Percentiles rank a stretch among this genome's conserved stretches.
phyloP scores from a whole-genome alignment of 768 basidiomycete genomes.

The Tephrocybe sp. region DNA sequence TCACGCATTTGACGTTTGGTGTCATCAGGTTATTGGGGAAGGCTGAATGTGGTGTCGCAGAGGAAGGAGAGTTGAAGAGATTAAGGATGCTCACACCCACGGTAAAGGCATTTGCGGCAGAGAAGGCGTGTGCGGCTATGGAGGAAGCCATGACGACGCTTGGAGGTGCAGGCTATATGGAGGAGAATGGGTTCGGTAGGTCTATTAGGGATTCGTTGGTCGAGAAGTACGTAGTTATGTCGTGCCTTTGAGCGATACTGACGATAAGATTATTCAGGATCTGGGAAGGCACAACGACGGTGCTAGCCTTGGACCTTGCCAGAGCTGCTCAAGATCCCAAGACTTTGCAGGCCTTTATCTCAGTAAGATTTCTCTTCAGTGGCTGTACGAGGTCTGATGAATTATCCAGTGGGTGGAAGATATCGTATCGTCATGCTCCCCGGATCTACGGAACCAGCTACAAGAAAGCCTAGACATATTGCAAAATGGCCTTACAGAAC shows the following conservation, averaged over 20 bases:
- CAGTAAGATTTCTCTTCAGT: constrained; percentile 35
- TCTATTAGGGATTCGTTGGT: constrained; percentile 68
- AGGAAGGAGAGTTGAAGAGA: constrained; percentile 45
- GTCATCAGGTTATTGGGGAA: constrained; percentile 57
- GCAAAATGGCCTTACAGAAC: constrained; percentile 34
- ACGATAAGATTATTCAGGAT: constrained; percentile 38
- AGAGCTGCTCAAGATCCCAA: constrained; percentile 47
- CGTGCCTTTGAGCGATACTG: neutral
- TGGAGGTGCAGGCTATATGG: constrained; percentile 83
- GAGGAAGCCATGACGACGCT: constrained; percentile 73
- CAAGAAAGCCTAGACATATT: constrained; percentile 31
- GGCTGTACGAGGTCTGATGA: constrained; percentile 1
- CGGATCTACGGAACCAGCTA: constrained; percentile 26
- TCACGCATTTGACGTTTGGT: constrained; percentile 63
- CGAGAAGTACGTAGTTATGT: constrained; percentile 47
- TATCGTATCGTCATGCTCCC: constrained; percentile 42
- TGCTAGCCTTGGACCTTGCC: constrained; percentile 65
- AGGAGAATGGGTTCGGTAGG: constrained; percentile 71
- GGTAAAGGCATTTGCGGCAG: constrained; percentile 67
- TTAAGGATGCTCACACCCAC: constrained; percentile 67
- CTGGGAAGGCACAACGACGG: constrained; percentile 75
- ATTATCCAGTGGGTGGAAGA: constrained; percentile 48
- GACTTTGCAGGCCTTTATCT: constrained; percentile 44
- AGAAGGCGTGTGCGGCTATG: constrained; percentile 60
- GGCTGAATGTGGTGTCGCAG: constrained; percentile 53